Evolutionary conservation across 2,329 filamentous ascomycete species (phyloP), one percentile per base, ranked within the genome.

Genomic region (Fusarium vanettenii): DNA sequence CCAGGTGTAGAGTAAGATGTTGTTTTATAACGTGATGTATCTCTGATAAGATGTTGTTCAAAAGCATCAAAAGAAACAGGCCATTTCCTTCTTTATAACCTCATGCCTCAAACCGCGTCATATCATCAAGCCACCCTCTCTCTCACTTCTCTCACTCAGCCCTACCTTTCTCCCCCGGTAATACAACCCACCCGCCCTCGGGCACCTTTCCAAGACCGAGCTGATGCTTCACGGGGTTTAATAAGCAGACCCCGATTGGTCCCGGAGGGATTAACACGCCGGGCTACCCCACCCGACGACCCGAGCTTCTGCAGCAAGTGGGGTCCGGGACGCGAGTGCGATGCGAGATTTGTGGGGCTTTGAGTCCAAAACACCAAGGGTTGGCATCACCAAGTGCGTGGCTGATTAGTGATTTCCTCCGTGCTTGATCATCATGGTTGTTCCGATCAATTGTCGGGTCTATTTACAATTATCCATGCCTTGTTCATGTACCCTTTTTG

Each of bases 181-280:
- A 59, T 25, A 37, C 35, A 25, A n/a, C 56, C 33, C 14, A 37
- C 50, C 25, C 20, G n/a, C n/a, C 29, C 48, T 74, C 56, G 60
- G 62, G 52, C 63, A 66, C 59, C 66, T 57, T 35, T 60, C 64
- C 45, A 56, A 45, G 52, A 43, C 68, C 69, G 57, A 55, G 45
- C 2, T 31, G 29, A 41, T 56, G 29, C 39, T 67, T 45, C 48
- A 63, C 55, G 14, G 45, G 13, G 27, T 57, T 66, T 63, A 77
- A 77, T 77, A 77, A 77, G 75, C 75, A 74, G 33, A 1, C 20
- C n/a, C 14, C 43, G 43, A 77, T 77, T 77, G 75, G 75, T 22
- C 61, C 55, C 75, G 75, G 75, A 57, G 61, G 41, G 72, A 74
- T 68, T 50, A 59, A 66, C 60, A 64, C 50, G 27, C 31, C 74